Conservation (phyloP, 768 basidiomycete species). For the Xerocomus potaroensis region DNA sequence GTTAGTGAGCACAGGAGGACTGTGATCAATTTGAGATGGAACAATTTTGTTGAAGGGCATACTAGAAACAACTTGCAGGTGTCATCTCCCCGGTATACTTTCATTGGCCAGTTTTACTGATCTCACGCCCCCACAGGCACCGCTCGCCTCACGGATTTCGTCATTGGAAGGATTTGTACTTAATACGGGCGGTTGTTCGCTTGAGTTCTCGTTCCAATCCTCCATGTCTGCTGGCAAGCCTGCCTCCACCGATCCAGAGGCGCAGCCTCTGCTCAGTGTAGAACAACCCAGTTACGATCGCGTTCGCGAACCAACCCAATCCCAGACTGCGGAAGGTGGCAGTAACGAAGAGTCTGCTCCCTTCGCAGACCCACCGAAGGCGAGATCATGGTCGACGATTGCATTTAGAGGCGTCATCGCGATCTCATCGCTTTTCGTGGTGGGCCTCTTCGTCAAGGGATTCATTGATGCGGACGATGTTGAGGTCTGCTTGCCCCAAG, state of each 20-base stretch:
- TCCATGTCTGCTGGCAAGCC: conserved; percentile 17
- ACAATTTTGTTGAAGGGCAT: no score
- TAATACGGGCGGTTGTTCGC: background rate
- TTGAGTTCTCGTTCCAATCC: conserved; percentile 9
- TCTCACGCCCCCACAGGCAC: background rate
- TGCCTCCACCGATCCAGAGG: conserved; percentile 9
- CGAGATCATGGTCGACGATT: conserved; percentile 11
- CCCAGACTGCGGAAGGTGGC: background rate
- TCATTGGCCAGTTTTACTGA: background rate
- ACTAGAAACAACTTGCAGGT: no score
- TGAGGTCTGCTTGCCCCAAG: conserved; percentile 43
- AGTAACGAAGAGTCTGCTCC: conserved; percentile 19
- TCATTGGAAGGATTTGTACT: background rate
- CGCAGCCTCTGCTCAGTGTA: conserved; percentile 22
- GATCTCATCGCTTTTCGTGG: conserved; percentile 33
- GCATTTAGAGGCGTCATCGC: conserved; percentile 32
- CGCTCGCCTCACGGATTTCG: no score
- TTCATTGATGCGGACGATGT: conserved; percentile 67
- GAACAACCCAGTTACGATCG: conserved; percentile 17
- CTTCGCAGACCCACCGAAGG: conserved; percentile 1
- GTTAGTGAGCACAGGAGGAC: no score
- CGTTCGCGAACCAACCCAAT: conserved; percentile 1
- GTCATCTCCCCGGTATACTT: no score
- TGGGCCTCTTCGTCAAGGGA: conserved; percentile 61
- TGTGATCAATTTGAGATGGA: no score